Conservation (phyloP, 2,329 filamentous ascomycete species). For the Talaromyces sp. region DNA sequence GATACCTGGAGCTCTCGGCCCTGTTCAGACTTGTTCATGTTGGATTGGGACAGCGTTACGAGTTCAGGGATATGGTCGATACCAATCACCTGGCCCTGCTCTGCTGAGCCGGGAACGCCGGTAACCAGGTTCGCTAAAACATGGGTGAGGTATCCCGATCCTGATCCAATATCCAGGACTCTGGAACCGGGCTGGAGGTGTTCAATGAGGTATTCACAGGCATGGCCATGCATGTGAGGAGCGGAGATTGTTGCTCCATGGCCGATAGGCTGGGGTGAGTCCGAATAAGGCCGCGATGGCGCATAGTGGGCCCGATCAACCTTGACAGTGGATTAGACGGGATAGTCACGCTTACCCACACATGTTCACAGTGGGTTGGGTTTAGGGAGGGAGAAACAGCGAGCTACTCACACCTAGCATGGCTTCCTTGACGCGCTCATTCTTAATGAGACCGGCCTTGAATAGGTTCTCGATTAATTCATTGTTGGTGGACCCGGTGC, state of each 20-base stretch:
- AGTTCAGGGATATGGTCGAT: constrained; percentile 73
- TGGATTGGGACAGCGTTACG: constrained; percentile 63
- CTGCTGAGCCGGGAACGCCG: constrained; percentile 28
- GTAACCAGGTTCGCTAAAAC: constrained; percentile 76
- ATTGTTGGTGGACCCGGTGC: constrained; percentile 72
- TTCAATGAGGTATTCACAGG: constrained; percentile 64
- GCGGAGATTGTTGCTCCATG: constrained; percentile 70
- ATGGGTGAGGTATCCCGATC: constrained; percentile 83
- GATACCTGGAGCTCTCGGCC: constrained; percentile 63
- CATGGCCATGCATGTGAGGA: constrained; percentile 72
- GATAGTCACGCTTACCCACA: no score
- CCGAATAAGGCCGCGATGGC: constrained; percentile 70
- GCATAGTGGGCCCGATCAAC: constrained; percentile 89
- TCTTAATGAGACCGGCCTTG: constrained; percentile 71
- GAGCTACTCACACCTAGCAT: constrained; percentile 66
- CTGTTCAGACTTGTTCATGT: constrained; percentile 65
- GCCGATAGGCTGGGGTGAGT: constrained; percentile 71
- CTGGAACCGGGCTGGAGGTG: constrained; percentile 58
- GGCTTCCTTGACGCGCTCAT: constrained; percentile 71
- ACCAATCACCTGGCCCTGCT: constrained; percentile 62
- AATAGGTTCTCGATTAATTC: constrained; percentile 79
- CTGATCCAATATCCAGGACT: constrained; percentile 74
- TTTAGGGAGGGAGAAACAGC: constrained; percentile 1
- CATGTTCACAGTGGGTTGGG: no score
- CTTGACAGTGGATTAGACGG: constrained; percentile 44